Conservation (phyloP, 2,329 filamentous ascomycete genomes). For the Aspergillus sp. region DNA sequence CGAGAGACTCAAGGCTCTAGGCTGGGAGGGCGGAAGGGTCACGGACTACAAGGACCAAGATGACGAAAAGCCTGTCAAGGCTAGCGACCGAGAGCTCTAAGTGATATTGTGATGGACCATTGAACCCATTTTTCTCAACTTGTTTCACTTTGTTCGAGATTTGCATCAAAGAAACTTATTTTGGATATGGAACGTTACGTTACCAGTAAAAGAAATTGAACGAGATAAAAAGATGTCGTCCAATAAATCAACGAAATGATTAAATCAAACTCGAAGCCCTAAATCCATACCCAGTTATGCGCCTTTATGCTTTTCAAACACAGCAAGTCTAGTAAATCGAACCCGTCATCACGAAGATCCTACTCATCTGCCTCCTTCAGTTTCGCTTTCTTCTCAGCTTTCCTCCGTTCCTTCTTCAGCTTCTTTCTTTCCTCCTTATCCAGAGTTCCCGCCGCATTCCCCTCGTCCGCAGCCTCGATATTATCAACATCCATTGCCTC, state of each 20-base stretch:
- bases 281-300: neutral
- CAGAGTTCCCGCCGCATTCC: conserved; percentile 28
- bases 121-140: conserved; percentile 2
- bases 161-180: neutral
- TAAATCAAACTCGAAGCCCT: neutral
- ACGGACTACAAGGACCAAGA: conserved; percentile 52
- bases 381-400: conserved; percentile 45
- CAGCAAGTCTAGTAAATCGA: neutral
- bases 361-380: conserved; percentile 27
- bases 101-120: neutral
- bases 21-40: conserved; percentile 68
- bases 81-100: conserved; percentile 74
- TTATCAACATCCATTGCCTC: conserved; percentile 41
- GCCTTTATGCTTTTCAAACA: conserved; percentile 15
- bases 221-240: neutral
- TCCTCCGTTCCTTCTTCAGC: conserved; percentile 55
- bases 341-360: neutral
- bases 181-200: neutral
- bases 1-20: conserved; percentile 85
- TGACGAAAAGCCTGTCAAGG: conserved; percentile 63
- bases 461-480: conserved; percentile 27
- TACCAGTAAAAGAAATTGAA: neutral
- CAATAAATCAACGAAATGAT: neutral
- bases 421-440: conserved; percentile 56
- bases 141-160: conserved; percentile 2